Percentiles rank a stretch among this genome's conserved stretches.
phyloP scores from a whole-genome alignment of 169 alveolate genomes.

The Amoebophrya sp. region DNA sequence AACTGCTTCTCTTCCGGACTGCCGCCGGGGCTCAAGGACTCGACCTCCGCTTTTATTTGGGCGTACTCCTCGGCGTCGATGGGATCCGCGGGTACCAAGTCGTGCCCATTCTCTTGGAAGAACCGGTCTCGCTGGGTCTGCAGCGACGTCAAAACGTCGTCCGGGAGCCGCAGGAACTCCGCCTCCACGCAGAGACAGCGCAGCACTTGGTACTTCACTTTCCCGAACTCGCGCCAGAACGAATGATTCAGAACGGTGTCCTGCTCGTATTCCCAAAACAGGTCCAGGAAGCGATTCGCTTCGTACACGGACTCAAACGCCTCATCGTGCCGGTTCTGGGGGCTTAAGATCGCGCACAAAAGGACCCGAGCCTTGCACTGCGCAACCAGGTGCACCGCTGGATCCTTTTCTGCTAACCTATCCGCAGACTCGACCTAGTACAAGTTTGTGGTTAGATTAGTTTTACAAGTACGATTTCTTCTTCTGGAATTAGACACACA shows the following conservation, averaged over 20 bases:
- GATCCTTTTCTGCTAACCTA: not conserved
- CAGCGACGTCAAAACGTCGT: not conserved
- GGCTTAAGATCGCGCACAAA: not conserved
- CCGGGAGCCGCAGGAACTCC: not conserved
- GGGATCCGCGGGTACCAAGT: too few species aligned
- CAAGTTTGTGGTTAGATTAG: not conserved
- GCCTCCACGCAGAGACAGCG: not conserved
- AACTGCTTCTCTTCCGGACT: too few species aligned
- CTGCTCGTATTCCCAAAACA: not conserved
- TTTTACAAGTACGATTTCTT: not conserved
- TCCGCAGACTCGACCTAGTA: not conserved
- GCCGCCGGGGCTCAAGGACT: too few species aligned
- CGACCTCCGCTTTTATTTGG: too few species aligned
- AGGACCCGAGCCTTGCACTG: not conserved
- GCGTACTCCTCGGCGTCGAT: too few species aligned
- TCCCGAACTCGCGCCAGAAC: not conserved
- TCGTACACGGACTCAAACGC: not conserved
- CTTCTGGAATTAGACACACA: not conserved
- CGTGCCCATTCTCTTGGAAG: not conserved
- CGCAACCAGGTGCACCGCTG: not conserved
- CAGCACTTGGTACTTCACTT: not conserved
- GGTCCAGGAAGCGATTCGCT: not conserved
- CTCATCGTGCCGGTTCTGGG: not conserved
- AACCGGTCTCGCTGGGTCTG: not conserved
- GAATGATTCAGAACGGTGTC: not conserved